These are phyloP conservation scores for Trichosporon sp. DNA, from an alignment of 1,284 basidiomycete species.

Conservation along the genomic window DNA sequence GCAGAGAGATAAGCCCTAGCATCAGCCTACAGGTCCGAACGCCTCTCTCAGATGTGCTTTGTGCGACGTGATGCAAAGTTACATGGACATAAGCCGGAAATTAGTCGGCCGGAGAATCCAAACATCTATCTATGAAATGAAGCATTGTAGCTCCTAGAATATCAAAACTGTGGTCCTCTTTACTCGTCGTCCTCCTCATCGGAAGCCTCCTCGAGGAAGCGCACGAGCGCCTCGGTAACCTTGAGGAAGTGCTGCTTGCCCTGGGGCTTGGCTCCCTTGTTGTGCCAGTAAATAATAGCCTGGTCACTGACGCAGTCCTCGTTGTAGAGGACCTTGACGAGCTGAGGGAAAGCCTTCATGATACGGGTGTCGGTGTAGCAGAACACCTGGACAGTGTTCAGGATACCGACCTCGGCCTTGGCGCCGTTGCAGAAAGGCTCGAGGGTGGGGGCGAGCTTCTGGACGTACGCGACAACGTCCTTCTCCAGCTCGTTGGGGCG, in stretches of 20 bases:
- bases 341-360: slow-evolving; percentile 87
- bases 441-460: slow-evolving; percentile 71
- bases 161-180: not conserved
- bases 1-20: too few species aligned
- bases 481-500: slow-evolving; percentile 84
- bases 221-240: slow-evolving; percentile 78
- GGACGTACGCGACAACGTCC: slow-evolving; percentile 74
- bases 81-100: not conserved
- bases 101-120: not conserved
- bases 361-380: slow-evolving; percentile 91
- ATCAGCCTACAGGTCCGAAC: too few species aligned
- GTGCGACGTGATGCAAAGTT: not conserved
- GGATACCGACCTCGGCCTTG: slow-evolving; percentile 83
- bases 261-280: slow-evolving; percentile 91
- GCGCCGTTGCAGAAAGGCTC: slow-evolving; percentile 80
- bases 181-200: slow-evolving; percentile 39
- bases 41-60: not conserved
- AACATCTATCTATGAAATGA: not conserved
- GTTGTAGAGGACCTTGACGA: slow-evolving; percentile 93
- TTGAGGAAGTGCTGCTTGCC: slow-evolving; percentile 92
- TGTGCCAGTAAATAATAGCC: slow-evolving; percentile 95
- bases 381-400: slow-evolving; percentile 89
- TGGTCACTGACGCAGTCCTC: slow-evolving; percentile 90
- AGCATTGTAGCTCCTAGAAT: not conserved
- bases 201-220: slow-evolving; percentile 51